Percentiles rank a stretch among this genome's conserved stretches.
Conservation (phyloP, 2,329 filamentous ascomycete genomes). For the Aspergillus ibericus region DNA sequence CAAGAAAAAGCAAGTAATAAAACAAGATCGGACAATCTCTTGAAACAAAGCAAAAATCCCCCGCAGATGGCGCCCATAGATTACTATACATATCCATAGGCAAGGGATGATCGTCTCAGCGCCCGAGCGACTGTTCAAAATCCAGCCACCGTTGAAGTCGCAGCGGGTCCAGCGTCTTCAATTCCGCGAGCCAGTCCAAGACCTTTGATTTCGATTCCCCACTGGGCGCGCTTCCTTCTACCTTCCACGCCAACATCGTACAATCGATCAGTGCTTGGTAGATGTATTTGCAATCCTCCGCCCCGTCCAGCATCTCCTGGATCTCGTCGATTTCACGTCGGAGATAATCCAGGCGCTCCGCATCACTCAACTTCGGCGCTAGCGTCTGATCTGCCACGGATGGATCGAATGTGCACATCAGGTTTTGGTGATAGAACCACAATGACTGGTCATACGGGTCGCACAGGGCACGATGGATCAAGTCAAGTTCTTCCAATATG, state of each 20-base stretch:
- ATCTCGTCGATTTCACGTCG: conserved; percentile 72
- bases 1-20: conserved; percentile 8
- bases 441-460: conserved; percentile 93
- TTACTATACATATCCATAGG: conserved; percentile 3
- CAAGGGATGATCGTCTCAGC: conserved; percentile 24
- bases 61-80: background rate
- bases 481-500: conserved; percentile 62
- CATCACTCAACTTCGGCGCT: conserved; percentile 60
- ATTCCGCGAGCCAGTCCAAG: conserved; percentile 60
- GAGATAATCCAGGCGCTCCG: conserved; percentile 67
- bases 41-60: background rate
- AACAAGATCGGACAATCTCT: conserved; percentile 5
- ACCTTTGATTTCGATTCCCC: conserved; percentile 50
- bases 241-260: conserved; percentile 57
- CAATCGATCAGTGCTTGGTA: conserved; percentile 84
- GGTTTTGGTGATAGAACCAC: conserved; percentile 94
- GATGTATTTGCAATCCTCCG: conserved; percentile 77
- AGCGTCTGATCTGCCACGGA: conserved; percentile 57
- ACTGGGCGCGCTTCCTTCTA: conserved; percentile 48
- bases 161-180: conserved; percentile 72
- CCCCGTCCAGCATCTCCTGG: conserved; percentile 64
- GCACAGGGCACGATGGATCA: conserved; percentile 76
- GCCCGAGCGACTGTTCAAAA: conserved; percentile 52
- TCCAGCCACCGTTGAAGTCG: conserved; percentile 75
- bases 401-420: conserved; percentile 68